phyloP scores from a whole-genome alignment of 1,139 yeast genomes.

The Taphrina communis region DNA sequence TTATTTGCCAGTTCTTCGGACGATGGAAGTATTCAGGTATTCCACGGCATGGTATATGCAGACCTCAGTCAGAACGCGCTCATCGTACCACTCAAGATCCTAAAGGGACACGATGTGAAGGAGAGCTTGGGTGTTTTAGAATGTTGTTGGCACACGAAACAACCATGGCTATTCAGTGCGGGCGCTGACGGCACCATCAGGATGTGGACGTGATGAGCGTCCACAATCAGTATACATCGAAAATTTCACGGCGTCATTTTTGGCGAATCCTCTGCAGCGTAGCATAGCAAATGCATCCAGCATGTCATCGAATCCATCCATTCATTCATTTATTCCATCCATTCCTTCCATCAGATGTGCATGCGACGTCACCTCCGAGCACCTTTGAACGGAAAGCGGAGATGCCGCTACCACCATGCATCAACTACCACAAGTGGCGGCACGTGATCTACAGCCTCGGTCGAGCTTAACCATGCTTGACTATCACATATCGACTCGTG shows the following conservation, averaged over 20 bases:
- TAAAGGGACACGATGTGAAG: conserved; percentile 85
- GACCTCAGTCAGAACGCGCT: conserved; percentile 94
- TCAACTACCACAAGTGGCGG: no score
- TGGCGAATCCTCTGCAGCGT: neutral
- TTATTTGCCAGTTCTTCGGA: conserved; percentile 96
- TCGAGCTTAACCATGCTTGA: no score
- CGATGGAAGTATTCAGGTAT: conserved; percentile 89
- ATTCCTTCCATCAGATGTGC: no score
- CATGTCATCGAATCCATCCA: no score
- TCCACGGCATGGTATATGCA: conserved; percentile 96
- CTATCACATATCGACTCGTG: no score
- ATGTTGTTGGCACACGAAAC: conserved; percentile 94
- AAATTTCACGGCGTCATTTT: no score
- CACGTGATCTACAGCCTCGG: no score
- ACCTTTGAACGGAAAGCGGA: no score
- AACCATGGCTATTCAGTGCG: conserved; percentile 98
- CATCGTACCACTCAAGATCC: conserved; percentile 92
- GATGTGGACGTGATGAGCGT: conserved; percentile 69
- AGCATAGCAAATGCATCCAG: neutral
- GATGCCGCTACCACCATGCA: no score
- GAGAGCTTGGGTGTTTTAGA: conserved; percentile 88
- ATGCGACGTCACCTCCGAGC: no score
- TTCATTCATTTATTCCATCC: no score
- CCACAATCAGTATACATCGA: no score
- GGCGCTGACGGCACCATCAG: conserved; percentile 98